Base-by-base conservation (phyloP, 371 early-diverging fungal genomes). In the Chytridium lagenaria region DNA sequence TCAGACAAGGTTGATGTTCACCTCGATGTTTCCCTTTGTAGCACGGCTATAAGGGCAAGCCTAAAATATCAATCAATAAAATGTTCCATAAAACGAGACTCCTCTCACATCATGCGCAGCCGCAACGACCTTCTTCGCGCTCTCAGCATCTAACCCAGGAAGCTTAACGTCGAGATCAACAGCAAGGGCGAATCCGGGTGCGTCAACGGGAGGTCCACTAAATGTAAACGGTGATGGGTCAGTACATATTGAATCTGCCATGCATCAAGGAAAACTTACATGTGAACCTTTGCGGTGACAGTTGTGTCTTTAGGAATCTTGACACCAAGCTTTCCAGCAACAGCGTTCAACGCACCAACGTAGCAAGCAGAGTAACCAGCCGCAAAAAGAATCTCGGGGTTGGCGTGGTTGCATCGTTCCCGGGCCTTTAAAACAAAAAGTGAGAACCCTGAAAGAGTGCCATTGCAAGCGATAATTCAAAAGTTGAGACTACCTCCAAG, bases 31-130 rank as follows among this genome's bases (percentile, higher is more conserved):
- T 59, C 72, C 74, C 5, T 69, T 72, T 39, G 81, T 83, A 10
- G 85, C 85, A 31, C 81, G 79, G 73, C 78, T 77, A 66, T 83
- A 83, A 26, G 84, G 85, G 78, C 85, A 84, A 63, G 83, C 75
- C 33, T 74, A 66, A 64, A 83, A 81, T 31, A 28, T 12, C n/a
- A 23, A 64, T 19, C 1, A 51, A 30, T 15, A 40, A 16, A 1
- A 71, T 49, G 19, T 38, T 23, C 57, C 57, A 64, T 44, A 0
- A 63, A 16, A 66, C 5, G n/a, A 50, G 49, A 23, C 16, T n/a
- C n/a, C n/a, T n/a, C n/a, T 49, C 49, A 67, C 30, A 7, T 73
- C 44, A 52, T 78, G 78, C 0, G 78, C 78, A 37, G 55, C 57
- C 26, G 61, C 69, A 23, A 78, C 49, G 16, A 78, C 61, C 23